These are phyloP conservation scores for Lentinula edodes DNA, from an alignment of 768 basidiomycete genomes.

Conservation along the genomic window DNA sequence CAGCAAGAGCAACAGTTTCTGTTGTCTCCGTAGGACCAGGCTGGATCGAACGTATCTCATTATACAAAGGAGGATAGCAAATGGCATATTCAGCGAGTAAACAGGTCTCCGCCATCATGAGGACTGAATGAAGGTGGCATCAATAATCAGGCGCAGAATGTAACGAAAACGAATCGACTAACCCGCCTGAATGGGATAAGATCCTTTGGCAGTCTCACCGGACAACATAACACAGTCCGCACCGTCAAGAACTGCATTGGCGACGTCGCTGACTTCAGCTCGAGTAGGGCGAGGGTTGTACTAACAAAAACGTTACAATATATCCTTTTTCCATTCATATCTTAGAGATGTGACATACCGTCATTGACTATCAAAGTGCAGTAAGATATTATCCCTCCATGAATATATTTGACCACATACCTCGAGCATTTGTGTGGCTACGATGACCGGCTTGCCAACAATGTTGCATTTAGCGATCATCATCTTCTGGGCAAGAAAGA, in stretches of 20 bases:
- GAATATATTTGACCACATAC: conserved; percentile 29
- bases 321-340: background rate
- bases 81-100: conserved; percentile 93
- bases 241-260: conserved; percentile 98
- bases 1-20: conserved; percentile 95
- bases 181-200: conserved; percentile 95
- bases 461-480: conserved; percentile 99
- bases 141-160: background rate
- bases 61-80: conserved; percentile 91
- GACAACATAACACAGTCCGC: conserved; percentile 99
- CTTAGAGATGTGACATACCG: conserved; percentile 41
- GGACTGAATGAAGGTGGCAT: conserved; percentile 41
- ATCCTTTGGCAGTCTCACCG: conserved; percentile 97
- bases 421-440: conserved; percentile 99
- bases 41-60: conserved; percentile 76
- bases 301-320: conserved; percentile 29
- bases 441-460: conserved; percentile 95
- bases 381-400: conserved; percentile 10
- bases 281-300: conserved; percentile 99
- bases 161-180: conserved; percentile 17
- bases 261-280: conserved; percentile 98
- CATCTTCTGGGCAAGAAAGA: conserved; percentile 99
- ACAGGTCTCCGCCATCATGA: conserved; percentile 99
- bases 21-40: conserved; percentile 87
- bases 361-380: conserved; percentile 71